Base-by-base conservation (phyloP, 768 basidiomycete species). In the Auricularia sp. region DNA sequence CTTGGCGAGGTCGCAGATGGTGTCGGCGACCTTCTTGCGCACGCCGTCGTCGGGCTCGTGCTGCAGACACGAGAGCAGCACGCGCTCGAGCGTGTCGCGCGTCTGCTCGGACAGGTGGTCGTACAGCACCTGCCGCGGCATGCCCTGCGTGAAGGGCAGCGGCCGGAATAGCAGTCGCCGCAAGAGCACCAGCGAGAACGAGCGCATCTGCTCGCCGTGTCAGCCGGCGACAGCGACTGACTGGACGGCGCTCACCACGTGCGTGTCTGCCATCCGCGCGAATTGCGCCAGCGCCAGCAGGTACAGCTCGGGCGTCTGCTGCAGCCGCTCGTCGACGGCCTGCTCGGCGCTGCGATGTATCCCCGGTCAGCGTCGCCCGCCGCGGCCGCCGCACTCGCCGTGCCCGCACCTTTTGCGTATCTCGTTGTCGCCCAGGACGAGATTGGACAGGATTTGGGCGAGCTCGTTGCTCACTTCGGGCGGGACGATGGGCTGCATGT, bases 381-480 rank as follows among this genome's bases (percentile, higher is more conserved):
- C 23, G 8, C 29, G 53, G 11, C 53, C 29, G 29, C n/a, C 53
- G 53, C 53, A 3, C n/a, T 11, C 8, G 29, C 16, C 16, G 56
- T 8, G 64, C 23, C 65, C 73, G 23, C 70, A 88, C 90, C 81
- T 87, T 68, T 86, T 78, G 18, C 90, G 84, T 61, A 93, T 89
- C 63, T 86, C 84, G 74, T 93, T 93, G 73, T 93, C 90, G 3
- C 89, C 91, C 47, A 90, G 78, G 3, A 92, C 87, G 21, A 92
- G 84, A 74, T 93, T 92, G 11, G 88, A 87, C 51, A 93, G 83
- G 66, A 91, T 90, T 75, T 92, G 90, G 0, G 87, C 90, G 68
- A 91, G 81, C 70, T 91, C 88, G 12, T 79, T 76, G 6, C 87
- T 86, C 56, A 91, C 88, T 73, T 90, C 87, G 64, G 85, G 81